These are phyloP conservation scores for Phylloporus rhodoxanthus DNA, from an alignment of 768 basidiomycete genomes.

Conservation along the genomic window DNA sequence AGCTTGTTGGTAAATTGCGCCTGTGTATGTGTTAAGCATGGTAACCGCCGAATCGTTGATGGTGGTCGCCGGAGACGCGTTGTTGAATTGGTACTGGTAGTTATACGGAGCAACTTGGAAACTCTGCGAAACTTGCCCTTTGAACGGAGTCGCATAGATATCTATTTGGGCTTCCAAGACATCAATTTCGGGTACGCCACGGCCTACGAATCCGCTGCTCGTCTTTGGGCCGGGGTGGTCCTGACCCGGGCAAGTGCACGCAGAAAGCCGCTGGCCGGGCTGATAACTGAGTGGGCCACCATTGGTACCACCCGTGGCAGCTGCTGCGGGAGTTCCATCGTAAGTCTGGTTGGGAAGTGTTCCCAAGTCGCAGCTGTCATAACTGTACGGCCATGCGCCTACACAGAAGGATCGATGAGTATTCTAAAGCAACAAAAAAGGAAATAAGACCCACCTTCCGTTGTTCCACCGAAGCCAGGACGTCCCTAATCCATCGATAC, in stretches of 20 bases:
- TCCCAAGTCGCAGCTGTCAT: slow-evolving; percentile 79
- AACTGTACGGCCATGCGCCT: slow-evolving; percentile 74
- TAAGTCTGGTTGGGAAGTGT: slow-evolving; percentile 79
- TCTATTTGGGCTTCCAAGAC: slow-evolving; percentile 81
- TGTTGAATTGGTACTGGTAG: slow-evolving; percentile 56
- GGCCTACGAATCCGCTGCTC: slow-evolving; percentile 43
- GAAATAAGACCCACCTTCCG: slow-evolving; percentile 50
- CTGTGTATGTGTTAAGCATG: slow-evolving; percentile 59
- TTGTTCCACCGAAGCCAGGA: slow-evolving; percentile 85
- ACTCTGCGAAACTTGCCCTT: slow-evolving; percentile 74
- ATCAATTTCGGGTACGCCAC: slow-evolving; percentile 91
- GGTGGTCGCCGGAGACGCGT: slow-evolving; percentile 44
- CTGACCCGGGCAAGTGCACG: slow-evolving; percentile 80
- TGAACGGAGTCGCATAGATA: slow-evolving; percentile 36
- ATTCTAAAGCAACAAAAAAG: background rate
- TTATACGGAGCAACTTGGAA: slow-evolving; percentile 80
- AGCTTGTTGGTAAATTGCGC: slow-evolving; percentile 72
- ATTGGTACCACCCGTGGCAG: slow-evolving; percentile 44
- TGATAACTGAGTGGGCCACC: slow-evolving; percentile 64
- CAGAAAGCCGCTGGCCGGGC: slow-evolving; percentile 80
- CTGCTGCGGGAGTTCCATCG: slow-evolving; percentile 53
- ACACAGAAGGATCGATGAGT: slow-evolving; percentile 8
- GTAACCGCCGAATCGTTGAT: slow-evolving; percentile 51
- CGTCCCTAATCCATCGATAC: slow-evolving; percentile 51
- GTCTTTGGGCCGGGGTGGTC: slow-evolving; percentile 80